Base-by-base conservation (phyloP, 1,284 basidiomycete species). In the Coniferiporia sulphurascens region DNA sequence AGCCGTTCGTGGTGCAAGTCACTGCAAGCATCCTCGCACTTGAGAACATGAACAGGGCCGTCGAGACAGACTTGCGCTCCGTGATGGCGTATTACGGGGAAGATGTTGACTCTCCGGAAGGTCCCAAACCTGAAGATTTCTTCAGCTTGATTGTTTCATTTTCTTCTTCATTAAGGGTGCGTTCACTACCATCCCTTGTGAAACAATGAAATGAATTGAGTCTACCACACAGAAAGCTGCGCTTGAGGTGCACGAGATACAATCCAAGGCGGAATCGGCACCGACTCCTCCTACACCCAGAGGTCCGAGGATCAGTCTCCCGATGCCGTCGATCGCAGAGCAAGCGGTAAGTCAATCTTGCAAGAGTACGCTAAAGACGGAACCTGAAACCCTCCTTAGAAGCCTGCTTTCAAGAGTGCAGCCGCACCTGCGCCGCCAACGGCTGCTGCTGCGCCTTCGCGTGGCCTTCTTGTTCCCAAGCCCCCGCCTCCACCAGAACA, bases 71-170 rank as follows among this genome's bases (percentile, higher is more conserved):
- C 56, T 71, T 94, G 4, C 73, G 73, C 21, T 76, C 77, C 3
- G 62, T 93, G 19, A 71, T 91, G 8, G 60, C 66, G 0, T 95
- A 89, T 73, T 94, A 86, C 66, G 91, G 91, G 8, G 90, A 93
- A 68, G 75, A 76, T 27, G 64, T 67, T 17, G 66, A 62, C 48
- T 77, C 81, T 1, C 76, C 81, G 0, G 85, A 87, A 12, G 75
- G 82, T 1, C 78, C 79, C 1, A 91, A 87, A 65, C 82, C 87
- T 0, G 93, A 95, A 67, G 87, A 89, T 61, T 85, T 95, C 67
- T 93, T 95, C 66, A 82, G 79, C 0, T 74, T 87, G 55, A 80
- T 94, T 32, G 74, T 83, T 17, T 81, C 84, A 0, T 95, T 94
- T 71, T 89, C 89, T 0, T 82, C 82, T 0, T 82, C 83, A 3